Base-by-base conservation (phyloP, 768 basidiomycete species). In the Polyporus arcularius region DNA sequence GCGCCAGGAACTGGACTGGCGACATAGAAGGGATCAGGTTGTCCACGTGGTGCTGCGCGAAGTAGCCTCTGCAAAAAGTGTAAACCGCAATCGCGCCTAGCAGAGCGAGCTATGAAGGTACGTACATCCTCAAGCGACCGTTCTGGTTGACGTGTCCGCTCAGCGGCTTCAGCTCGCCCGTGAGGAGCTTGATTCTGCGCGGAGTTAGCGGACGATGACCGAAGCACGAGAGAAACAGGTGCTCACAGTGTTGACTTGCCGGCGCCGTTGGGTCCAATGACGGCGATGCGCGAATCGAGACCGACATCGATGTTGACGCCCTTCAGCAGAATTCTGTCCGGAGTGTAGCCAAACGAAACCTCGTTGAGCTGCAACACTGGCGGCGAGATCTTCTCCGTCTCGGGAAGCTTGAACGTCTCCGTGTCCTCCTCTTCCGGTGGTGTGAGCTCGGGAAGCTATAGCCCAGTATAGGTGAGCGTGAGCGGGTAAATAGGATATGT, bases 11-110 rank as follows among this genome's bases (percentile, higher is more conserved):
- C 68, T 92, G 90, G 10, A 98, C 97, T 0, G 96, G 92, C n/a
- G 87, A 88, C 85, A 97, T 83, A 4, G 81, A 80, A 1, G 94
- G 87, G 43, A 85, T 82, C 57, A 99, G 83, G 21, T 90, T 88
- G 72, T 99, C 97, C 52, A 99, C 91, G 72, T 98, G 97, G 72
- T 97, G 93, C 67, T 94, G 92, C n/a, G 92, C 90, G 73, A 94
- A 95, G 78, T 95, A 92, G 4, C 89, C 92, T 60, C 93, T 95
- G 72, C 26, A 45, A 40, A 5, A 4, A 6, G 11, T 2, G 16
- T 57, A 64, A 52, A 64, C 54, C 31, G 59, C 32, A 16, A 30
- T 35, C 38, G 40, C 42, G 48, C 53, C 21, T 40, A 18, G 56
- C 28, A 45, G 35, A 35, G 56, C 39, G 30, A 8, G 0, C 39